Conservation (phyloP, 208 protist species). For the Vickermania ingenoplastis region DNA sequence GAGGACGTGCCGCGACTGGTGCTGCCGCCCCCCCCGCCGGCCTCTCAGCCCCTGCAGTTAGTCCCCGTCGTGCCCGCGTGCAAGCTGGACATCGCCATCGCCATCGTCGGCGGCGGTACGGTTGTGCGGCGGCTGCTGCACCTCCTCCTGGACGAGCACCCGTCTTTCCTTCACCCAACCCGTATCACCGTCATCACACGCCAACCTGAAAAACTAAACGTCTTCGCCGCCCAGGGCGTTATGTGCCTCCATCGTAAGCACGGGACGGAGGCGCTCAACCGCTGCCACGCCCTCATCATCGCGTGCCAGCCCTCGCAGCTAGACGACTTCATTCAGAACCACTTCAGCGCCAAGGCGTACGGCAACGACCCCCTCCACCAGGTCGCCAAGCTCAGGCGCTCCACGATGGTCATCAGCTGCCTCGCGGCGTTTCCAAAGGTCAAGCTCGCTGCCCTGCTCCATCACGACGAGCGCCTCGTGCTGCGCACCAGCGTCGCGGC, state of each 20-base stretch:
- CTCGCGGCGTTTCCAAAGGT: slow-evolving; percentile 30
- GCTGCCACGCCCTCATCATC: slow-evolving; percentile 55
- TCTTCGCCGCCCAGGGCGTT: slow-evolving; percentile 38
- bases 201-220: slow-evolving; percentile 32
- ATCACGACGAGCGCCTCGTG: slow-evolving; percentile 33
- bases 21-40: background rate
- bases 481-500: slow-evolving; percentile 18
- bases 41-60: slow-evolving; percentile 1
- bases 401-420: slow-evolving; percentile 49
- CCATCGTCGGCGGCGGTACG: slow-evolving; percentile 52
- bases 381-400: slow-evolving; percentile 11
- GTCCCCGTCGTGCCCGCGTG: slow-evolving; percentile 17
- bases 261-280: slow-evolving; percentile 21
- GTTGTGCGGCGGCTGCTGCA: slow-evolving; percentile 30
- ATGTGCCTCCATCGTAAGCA: slow-evolving; percentile 33
- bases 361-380: background rate
- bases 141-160: slow-evolving; percentile 5
- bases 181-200: slow-evolving; percentile 73
- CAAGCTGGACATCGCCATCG: slow-evolving; percentile 37
- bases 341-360: slow-evolving; percentile 17
- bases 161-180: slow-evolving; percentile 43
- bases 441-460: slow-evolving; percentile 49
- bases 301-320: slow-evolving; percentile 54
- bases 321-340: slow-evolving; percentile 29
- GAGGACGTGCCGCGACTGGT: background rate